Evolutionary conservation across 768 basidiomycete species (phyloP), one percentile per base, ranked within the genome.

Genomic region (Fibroporia radiculosa): DNA sequence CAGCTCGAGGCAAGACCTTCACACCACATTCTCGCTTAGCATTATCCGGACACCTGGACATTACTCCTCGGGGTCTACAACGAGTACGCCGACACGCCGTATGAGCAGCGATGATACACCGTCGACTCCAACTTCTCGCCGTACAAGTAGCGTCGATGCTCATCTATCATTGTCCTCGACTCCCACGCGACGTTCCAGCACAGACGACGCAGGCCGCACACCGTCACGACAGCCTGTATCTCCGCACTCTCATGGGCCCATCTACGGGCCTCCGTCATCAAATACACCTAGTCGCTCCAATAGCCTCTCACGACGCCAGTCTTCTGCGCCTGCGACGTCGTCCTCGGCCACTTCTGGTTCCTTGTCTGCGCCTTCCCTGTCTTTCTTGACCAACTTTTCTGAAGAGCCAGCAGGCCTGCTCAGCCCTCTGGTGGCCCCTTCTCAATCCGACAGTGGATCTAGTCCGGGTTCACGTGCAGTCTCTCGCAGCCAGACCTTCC

Each of bases 31-130:
- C 53, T 80, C 80, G 1, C 55, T 75, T n/a, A 75, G 66, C 44
- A 80, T 84, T 58, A 67, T 86, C 25, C 80, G 84, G 38, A 83
- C 78, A 3, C 84, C 84, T 1, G 69, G 71, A 4, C 73, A 85
- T 55, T 86, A 84, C 48, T 57, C 59, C 16, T 40, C 48, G 1
- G 19, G 26, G 2, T 49, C 52, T 32, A 33, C 45, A 18, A 39
- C 56, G 2, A 49, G 51, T 42, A 50, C 54, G 4, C 47, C 60
- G 6, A 42, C 48, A 22, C 46, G 48, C 7, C 42, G 36, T 6
- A 14, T 33, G 13, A 40, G 28, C 22, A 27, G 23, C 13, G 51
- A 49, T 27, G 48, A 52, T 42, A 10, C 28, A 6, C n/a, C 18
- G 8, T 85, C 16, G 73, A 77, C 38, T 68, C 80, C 1, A 84